Percentiles rank a stretch among this genome's conserved stretches.
These are phyloP conservation scores for Scedosporium aurantiacum DNA, from an alignment of 2,329 filamentous ascomycete genomes.

Conservation along the genomic window DNA sequence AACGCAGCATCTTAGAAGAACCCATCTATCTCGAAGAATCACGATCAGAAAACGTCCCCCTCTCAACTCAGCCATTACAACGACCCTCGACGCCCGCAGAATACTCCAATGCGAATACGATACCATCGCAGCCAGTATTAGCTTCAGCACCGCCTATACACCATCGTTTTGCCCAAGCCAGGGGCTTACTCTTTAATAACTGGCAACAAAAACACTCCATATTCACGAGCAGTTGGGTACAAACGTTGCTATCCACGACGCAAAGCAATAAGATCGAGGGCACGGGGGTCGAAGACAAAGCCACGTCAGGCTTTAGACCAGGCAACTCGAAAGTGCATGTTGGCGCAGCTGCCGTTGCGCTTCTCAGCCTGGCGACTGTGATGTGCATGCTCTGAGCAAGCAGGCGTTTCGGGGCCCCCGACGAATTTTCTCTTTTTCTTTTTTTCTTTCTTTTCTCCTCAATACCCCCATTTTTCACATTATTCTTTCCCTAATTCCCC, in stretches of 20 bases:
- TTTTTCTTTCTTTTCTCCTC: background rate
- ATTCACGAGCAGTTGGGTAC: background rate
- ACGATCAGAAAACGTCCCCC: background rate
- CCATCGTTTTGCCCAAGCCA: background rate
- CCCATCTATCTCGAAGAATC: background rate
- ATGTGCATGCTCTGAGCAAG: slow-evolving; percentile 1
- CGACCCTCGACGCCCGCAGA: background rate
- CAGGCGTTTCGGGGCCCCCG: background rate
- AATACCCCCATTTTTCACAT: background rate
- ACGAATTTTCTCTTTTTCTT: background rate
- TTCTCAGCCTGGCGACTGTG: slow-evolving; percentile 1
- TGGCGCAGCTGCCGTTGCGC: background rate
- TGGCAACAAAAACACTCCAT: background rate
- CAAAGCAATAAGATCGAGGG: background rate
- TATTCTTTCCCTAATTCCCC: background rate
- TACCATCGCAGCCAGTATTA: background rate
- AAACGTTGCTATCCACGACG: background rate
- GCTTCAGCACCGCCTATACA: background rate
- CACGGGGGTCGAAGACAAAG: background rate
- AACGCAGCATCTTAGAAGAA: background rate
- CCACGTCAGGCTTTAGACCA: background rate
- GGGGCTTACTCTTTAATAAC: background rate
- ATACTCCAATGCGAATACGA: background rate
- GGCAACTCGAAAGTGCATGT: background rate
- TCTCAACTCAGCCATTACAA: background rate